Percentiles rank a stretch among this genome's conserved stretches.
Conservation (phyloP, 768 basidiomycete species). For the Mrakia gelida region DNA sequence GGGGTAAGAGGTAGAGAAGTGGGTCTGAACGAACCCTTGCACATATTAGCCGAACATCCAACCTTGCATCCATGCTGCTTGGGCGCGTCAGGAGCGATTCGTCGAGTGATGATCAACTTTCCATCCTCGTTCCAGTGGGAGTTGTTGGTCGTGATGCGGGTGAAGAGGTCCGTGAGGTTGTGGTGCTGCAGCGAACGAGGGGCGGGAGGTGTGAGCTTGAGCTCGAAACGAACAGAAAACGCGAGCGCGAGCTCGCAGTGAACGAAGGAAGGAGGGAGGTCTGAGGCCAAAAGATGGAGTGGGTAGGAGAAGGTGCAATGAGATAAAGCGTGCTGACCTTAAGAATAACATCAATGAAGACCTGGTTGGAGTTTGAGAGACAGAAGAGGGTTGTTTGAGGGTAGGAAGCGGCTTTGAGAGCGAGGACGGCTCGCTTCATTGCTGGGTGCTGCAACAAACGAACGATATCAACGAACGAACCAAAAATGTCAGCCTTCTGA, state of each 20-base stretch:
- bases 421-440: slow-evolving; percentile 82
- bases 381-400: slow-evolving; percentile 76
- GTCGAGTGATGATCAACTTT: slow-evolving; percentile 64
- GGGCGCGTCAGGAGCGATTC: slow-evolving; percentile 67
- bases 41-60: slow-evolving; percentile 96
- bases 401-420: slow-evolving; percentile 61
- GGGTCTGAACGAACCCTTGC: slow-evolving; percentile 84
- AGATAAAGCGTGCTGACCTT: slow-evolving; percentile 52
- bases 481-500: background rate
- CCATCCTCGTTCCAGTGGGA: slow-evolving; percentile 67
- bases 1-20: too few species aligned
- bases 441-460: slow-evolving; percentile 73
- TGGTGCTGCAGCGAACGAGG: slow-evolving; percentile 56
- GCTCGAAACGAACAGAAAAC: slow-evolving; percentile 3
- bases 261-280: too few species aligned
- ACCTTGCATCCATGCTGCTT: slow-evolving; percentile 73
- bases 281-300: too few species aligned
- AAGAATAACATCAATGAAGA: slow-evolving; percentile 87
- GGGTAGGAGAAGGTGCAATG: too few species aligned
- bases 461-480: background rate
- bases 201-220: background rate
- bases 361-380: slow-evolving; percentile 86
- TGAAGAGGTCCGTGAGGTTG: slow-evolving; percentile 66
- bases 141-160: slow-evolving; percentile 86
- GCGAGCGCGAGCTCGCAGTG: background rate